phyloP scores from a whole-genome alignment of 2,329 filamentous ascomycete species.

The Apiospora kogelbergensis region DNA sequence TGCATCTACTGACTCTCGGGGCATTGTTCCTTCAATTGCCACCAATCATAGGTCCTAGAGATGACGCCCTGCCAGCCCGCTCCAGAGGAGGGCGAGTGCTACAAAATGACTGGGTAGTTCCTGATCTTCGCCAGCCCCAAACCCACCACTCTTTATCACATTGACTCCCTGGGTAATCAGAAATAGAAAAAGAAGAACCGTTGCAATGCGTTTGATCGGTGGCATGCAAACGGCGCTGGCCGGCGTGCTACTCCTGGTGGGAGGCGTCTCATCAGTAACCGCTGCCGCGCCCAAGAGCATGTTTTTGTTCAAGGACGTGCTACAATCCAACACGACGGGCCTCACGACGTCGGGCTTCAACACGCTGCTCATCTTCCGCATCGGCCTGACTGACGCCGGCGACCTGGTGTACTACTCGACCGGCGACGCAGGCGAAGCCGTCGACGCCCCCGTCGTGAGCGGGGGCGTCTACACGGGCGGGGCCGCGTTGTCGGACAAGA shows the following conservation, averaged over 20 bases:
- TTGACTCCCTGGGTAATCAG: not conserved
- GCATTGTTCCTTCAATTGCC: not conserved
- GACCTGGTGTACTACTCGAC: slow-evolving; percentile 46
- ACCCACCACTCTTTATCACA: fast-evolving
- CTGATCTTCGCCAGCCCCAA: not conserved
- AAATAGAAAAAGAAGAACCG: not conserved
- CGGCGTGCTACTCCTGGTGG: not conserved
- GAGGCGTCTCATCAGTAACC: not conserved
- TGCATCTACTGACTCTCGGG: not conserved
- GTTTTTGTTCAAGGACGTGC: slow-evolving; percentile 43
- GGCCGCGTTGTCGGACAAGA: slow-evolving; percentile 46
- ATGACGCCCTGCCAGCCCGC: not conserved
- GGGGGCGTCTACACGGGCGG: slow-evolving; percentile 47
- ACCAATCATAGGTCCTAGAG: not conserved
- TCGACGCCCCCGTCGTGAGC: slow-evolving; percentile 36
- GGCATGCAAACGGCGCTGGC: not conserved
- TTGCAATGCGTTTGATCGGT: not conserved
- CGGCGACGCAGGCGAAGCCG: slow-evolving; percentile 33
- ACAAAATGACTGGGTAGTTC: not conserved
- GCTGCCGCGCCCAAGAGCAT: slow-evolving; percentile 26
- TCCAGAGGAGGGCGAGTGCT: not conserved
- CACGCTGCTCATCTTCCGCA: slow-evolving; percentile 42
- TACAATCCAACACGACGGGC: slow-evolving; percentile 43
- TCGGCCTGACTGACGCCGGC: slow-evolving; percentile 42
- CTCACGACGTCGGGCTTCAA: slow-evolving; percentile 43